Evolutionary conservation across 371 early-diverging fungal species (phyloP), one percentile per base, ranked within the genome.

Genomic region (Apophysomyces variabilis): DNA sequence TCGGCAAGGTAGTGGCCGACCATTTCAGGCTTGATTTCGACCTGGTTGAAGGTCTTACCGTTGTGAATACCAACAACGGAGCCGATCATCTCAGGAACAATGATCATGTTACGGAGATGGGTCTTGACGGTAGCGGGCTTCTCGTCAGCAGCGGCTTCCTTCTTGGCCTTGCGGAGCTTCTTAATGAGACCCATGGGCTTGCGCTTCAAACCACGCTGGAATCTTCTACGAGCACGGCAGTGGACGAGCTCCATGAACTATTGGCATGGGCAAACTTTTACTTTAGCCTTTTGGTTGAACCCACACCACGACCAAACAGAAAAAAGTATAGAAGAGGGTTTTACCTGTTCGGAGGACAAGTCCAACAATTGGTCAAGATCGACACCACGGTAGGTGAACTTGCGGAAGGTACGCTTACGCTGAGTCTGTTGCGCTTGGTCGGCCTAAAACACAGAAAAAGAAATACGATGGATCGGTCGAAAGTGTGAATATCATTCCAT

Each of bases 11-110:
- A 96, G 92, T 93, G 96, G 69, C 99, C 99, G 80, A 99, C 90
- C 99, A 99, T 99, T 84, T 99, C 99, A 72, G 99, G 96, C 90
- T 95, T 98, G 88, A 99, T 94, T 88, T 99, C 99, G 78, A 99
- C 92, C 87, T 98, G 98, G 92, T 96, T 97, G 91, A 98, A 99
- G 77, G 91, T 92, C 94, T 99, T 99, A 80, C 99, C 99, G 91
- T 98, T 97, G 95, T 99, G 97, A 74, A 99, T 89, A 79, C 98
- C 99, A 77, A 99, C 88, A 64, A 97, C 82, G 64, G 95, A 95
- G 66, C 99, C 99, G 70, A 99, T 95, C 99, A 99, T 98, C 87
- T 96, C 97, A 71, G 99, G 99, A 67, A 99, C 95, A 70, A 99
- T 93, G 80, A 99, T 95, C 98, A 99, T 99, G 90, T 95, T 90